phyloP scores from a whole-genome alignment of 2,329 filamentous ascomycete species.

The Dendrostoma leiphaemia region DNA sequence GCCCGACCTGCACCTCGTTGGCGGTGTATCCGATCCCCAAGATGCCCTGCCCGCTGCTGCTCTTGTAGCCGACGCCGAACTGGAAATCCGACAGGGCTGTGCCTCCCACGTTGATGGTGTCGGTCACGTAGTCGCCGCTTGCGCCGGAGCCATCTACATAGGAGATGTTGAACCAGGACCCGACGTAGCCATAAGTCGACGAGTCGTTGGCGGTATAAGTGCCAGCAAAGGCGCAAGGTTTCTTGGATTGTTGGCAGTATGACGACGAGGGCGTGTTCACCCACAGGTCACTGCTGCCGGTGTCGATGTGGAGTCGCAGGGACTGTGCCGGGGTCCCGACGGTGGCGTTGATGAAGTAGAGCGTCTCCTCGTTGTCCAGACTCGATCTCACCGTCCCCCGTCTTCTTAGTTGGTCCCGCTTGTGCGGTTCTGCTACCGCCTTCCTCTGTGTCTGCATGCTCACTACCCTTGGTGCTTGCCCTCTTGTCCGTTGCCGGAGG shows the following conservation, averaged over 20 bases:
- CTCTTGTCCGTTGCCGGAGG: slow-evolving; percentile 30
- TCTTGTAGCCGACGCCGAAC: slow-evolving; percentile 70
- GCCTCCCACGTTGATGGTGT: slow-evolving; percentile 63
- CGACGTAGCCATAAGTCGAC: slow-evolving; percentile 72
- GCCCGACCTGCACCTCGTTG: slow-evolving; percentile 74
- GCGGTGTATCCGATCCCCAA: slow-evolving; percentile 78
- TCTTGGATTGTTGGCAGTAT: slow-evolving; percentile 50
- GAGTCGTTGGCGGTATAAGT: slow-evolving; percentile 70
- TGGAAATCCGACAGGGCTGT: slow-evolving; percentile 57
- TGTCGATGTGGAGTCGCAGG: slow-evolving; percentile 62
- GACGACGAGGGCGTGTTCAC: slow-evolving; percentile 63
- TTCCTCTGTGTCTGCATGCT: slow-evolving; percentile 42
- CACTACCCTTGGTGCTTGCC: slow-evolving; percentile 41
- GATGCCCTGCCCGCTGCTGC: slow-evolving; percentile 66
- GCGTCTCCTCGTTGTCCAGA: slow-evolving; percentile 59
- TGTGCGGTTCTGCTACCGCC: slow-evolving; percentile 38
- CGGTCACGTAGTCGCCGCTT: slow-evolving; percentile 75
- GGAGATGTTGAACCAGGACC: slow-evolving; percentile 78
- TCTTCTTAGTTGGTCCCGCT: slow-evolving; percentile 45
- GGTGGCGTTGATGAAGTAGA: slow-evolving; percentile 63
- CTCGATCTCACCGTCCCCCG: slow-evolving; percentile 40
- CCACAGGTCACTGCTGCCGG: slow-evolving; percentile 69
- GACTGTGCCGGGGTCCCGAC: slow-evolving; percentile 60
- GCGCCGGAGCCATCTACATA: slow-evolving; percentile 82
- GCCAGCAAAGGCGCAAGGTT: slow-evolving; percentile 60